A percentile compares a stretch with the other conserved stretches of the same genome.
These are phyloP conservation scores for Sungouiozyma ichnusensis DNA, from an alignment of 805 yeast species.

Conservation along the genomic window DNA sequence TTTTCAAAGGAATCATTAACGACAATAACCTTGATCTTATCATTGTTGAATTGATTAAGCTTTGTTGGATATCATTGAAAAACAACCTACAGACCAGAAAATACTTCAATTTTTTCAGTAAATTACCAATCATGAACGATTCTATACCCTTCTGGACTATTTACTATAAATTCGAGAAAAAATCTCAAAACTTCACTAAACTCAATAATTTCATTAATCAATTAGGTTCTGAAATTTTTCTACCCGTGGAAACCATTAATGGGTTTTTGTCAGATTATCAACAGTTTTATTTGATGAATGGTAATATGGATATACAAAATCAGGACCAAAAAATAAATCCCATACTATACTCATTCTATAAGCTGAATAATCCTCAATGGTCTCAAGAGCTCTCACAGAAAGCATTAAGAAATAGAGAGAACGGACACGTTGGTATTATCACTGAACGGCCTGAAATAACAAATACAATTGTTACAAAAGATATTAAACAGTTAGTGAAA, in stretches of 20 bases:
- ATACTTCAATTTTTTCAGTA: slow-evolving; percentile 21
- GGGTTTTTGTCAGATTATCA: slow-evolving; percentile 30
- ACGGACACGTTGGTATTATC: slow-evolving; percentile 30
- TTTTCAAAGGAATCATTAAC: slow-evolving; percentile 30
- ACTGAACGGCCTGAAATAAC: slow-evolving; percentile 37
- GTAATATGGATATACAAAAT: slow-evolving; percentile 15
- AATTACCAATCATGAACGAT: slow-evolving; percentile 24
- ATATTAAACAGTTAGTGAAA: slow-evolving; percentile 13
- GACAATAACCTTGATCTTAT: slow-evolving; percentile 34
- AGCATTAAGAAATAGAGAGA: slow-evolving; percentile 20
- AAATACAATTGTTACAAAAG: slow-evolving; percentile 26
- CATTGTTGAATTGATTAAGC: slow-evolving; percentile 28
- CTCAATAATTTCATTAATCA: slow-evolving; percentile 36
- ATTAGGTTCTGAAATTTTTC: slow-evolving; percentile 34
- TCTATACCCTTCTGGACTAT: slow-evolving; percentile 47
- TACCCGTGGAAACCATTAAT: slow-evolving; percentile 42
- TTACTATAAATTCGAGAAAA: slow-evolving; percentile 43
- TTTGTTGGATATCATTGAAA: slow-evolving; percentile 22
- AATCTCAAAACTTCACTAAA: slow-evolving; percentile 35
- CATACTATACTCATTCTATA: slow-evolving; percentile 20
- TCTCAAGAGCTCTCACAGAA: slow-evolving; percentile 10
- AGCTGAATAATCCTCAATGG: slow-evolving; percentile 25
- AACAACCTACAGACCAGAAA: slow-evolving; percentile 28
- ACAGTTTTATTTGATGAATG: slow-evolving; percentile 28
- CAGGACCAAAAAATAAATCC: slow-evolving; percentile 10